phyloP scores from a whole-genome alignment of 2,329 filamentous ascomycete genomes.

The Fusarium domesticum region DNA sequence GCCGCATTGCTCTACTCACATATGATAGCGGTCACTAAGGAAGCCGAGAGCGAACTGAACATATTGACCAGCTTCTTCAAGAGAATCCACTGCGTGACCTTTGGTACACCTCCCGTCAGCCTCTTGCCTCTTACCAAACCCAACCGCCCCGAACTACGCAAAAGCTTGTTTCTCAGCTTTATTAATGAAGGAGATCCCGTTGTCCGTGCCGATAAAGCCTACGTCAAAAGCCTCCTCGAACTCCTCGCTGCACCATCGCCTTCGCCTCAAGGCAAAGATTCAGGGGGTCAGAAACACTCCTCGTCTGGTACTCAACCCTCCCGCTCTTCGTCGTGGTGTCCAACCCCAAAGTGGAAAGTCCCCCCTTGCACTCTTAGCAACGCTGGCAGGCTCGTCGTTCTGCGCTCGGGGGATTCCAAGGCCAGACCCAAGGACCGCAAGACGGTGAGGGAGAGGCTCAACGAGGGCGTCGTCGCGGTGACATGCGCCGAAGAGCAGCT shows the following conservation, averaged over 20 bases:
- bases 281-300: slow-evolving; percentile 18
- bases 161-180: slow-evolving; percentile 74
- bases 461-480: slow-evolving; percentile 65
- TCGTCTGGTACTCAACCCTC: slow-evolving; percentile 4
- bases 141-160: slow-evolving; percentile 45
- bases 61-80: slow-evolving; percentile 68
- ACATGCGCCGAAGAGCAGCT: slow-evolving; percentile 66
- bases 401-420: slow-evolving; percentile 51
- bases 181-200: slow-evolving; percentile 87
- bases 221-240: slow-evolving; percentile 69
- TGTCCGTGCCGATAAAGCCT: slow-evolving; percentile 70
- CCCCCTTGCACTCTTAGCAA: slow-evolving; percentile 65
- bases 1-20: slow-evolving; percentile 77
- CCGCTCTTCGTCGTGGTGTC: slow-evolving; percentile 7
- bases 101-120: slow-evolving; percentile 77
- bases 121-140: slow-evolving; percentile 66
- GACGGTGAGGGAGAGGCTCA: slow-evolving; percentile 49
- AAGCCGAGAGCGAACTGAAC: slow-evolving; percentile 65
- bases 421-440: slow-evolving; percentile 42
- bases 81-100: slow-evolving; percentile 78
- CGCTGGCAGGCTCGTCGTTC: slow-evolving; percentile 65
- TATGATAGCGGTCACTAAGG: slow-evolving; percentile 62
- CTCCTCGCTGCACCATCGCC: slow-evolving; percentile 64
- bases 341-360: slow-evolving; percentile 58
- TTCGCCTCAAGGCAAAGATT: slow-evolving; percentile 11